Evolutionary conservation across 768 basidiomycete genomes (phyloP).

Genomic region (Rhizopogon vulgaris): DNA sequence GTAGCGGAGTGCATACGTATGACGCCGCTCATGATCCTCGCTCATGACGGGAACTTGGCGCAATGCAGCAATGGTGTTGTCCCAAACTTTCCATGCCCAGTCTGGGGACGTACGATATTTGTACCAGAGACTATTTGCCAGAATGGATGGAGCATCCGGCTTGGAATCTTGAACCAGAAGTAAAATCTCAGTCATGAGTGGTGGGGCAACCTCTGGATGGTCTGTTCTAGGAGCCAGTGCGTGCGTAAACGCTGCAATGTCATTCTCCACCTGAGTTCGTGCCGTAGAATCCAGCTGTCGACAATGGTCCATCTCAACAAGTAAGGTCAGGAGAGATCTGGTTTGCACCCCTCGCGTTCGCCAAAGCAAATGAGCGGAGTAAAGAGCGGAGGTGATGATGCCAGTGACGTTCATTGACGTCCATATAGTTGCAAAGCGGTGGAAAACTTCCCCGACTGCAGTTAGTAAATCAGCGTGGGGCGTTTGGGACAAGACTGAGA

Average conservation of each 20-base stretch:
- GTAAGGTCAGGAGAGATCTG: conserved; percentile 53
- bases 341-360: conserved; percentile 61
- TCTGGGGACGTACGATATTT: conserved; percentile 67
- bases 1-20: conserved; percentile 57
- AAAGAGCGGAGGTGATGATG: conserved; percentile 52
- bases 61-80: conserved; percentile 70
- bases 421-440: conserved; percentile 70
- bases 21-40: conserved; percentile 38
- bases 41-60: conserved; percentile 61
- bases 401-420: conserved; percentile 63
- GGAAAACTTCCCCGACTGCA: conserved; percentile 65
- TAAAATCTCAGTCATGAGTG: conserved; percentile 55
- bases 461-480: conserved; percentile 47
- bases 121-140: conserved; percentile 78
- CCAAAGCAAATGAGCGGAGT: conserved; percentile 56
- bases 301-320: conserved; percentile 61
- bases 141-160: conserved; percentile 56
- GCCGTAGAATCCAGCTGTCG: conserved; percentile 47
- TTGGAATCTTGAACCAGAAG: conserved; percentile 54
- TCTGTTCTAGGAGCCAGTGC: conserved; percentile 35
- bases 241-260: conserved; percentile 55
- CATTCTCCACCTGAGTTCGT: conserved; percentile 54
- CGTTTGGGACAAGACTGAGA: conserved; percentile 48
- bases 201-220: conserved; percentile 29
- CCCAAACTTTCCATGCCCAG: conserved; percentile 84